Base-by-base conservation (phyloP, 768 basidiomycete species). In the Albatrellus ellisii region DNA sequence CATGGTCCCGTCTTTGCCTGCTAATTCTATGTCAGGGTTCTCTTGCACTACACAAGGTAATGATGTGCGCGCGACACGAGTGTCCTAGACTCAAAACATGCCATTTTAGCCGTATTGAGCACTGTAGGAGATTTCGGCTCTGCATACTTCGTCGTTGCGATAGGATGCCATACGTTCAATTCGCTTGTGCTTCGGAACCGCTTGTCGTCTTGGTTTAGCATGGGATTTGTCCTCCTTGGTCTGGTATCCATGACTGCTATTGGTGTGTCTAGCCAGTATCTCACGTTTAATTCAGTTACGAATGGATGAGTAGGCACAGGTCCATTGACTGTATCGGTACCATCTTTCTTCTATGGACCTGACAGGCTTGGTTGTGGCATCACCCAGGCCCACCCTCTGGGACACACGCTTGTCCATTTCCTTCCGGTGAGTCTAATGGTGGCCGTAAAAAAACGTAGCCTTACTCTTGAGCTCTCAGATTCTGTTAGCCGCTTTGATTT, bases 121-220 rank as follows among this genome's bases (percentile, higher is more conserved):
- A 73, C 82, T 51, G 62, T 79, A 18, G 79, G 75, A 18, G 70
- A 75, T 48, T 71, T 73, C 56, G 62, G 72, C 2, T 68, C 66
- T 12, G 73, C 73, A 14, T 82, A 71, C 59, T 87, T 84, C 56
- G 78, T 72, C 2, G 64, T 69, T 8, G 64, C 68, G 4, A 77
- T 81, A 49, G 75, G 76, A 0, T 50, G 81, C 8, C 82, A 86
- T 56, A 74, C 76, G 0, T 79, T 83, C 63, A 70, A 65, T 48
- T 73, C 79, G 12, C 63, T 85, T 28, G 74, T 78, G 11, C 60
- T 85, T 41, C 67, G 65, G 33, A 63, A 63, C 46, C 68, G 68
- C 26, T 73, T 75, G 46, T 69, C 74, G 6, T 52, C 57, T 11
- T 63, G 73, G 56, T 59, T 73, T 24, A 73, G 68, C 45, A 54